Evolutionary conservation across 169 alveolate genomes (phyloP).

Genomic region (Cryptosporidium baileyi): DNA sequence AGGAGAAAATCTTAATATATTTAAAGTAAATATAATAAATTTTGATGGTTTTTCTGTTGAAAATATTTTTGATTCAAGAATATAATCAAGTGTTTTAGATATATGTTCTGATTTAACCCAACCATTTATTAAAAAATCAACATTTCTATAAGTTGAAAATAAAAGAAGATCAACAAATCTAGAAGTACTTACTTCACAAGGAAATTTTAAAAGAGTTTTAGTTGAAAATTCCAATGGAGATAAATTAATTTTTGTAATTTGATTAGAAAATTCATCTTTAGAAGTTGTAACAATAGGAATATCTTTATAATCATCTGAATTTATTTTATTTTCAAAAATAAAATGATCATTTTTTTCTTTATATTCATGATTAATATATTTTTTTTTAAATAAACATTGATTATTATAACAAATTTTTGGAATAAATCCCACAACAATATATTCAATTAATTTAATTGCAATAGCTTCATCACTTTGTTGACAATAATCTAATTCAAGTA

Average conservation of each 20-base stretch:
- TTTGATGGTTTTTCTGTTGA: background rate
- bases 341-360: background rate
- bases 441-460: constrained; percentile 24
- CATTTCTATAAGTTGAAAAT: background rate
- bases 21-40: background rate
- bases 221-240: constrained; percentile 49
- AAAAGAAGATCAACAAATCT: constrained; percentile 48
- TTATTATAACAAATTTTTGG: constrained; percentile 25
- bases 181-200: constrained; percentile 48
- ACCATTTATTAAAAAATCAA: background rate
- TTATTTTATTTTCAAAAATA: background rate
- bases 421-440: constrained; percentile 21
- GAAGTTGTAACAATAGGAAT: background rate
- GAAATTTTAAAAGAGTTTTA: background rate
- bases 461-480: constrained; percentile 47
- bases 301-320: background rate
- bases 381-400: background rate
- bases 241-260: background rate
- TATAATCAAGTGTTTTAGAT: background rate
- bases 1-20: constrained; percentile 31
- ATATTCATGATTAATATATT: background rate
- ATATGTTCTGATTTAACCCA: background rate
- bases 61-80: background rate
- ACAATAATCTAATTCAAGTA: constrained; percentile 46
- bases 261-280: background rate